A percentile compares a stretch with the other conserved stretches of the same genome.
Conservation (phyloP, 768 basidiomycete species). For the Austroboletus eburneus region DNA sequence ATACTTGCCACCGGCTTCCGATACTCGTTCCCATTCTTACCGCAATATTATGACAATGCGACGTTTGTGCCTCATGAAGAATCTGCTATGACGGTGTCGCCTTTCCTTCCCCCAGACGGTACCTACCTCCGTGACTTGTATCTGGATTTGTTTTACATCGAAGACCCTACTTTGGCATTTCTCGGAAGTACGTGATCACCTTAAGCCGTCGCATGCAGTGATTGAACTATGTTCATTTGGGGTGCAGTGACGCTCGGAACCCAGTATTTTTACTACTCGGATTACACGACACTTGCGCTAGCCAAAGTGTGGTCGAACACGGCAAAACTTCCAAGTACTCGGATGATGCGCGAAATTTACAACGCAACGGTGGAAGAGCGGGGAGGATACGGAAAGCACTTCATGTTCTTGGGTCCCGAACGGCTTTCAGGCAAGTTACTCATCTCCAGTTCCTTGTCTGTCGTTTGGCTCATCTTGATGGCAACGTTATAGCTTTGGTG, state of each 20-base stretch:
- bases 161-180: conserved; percentile 14
- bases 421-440: conserved; percentile 4
- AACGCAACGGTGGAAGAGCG: conserved; percentile 3
- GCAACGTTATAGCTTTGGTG: background rate
- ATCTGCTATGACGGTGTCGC: background rate
- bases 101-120: conserved; percentile 10
- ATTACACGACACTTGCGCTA: conserved; percentile 6
- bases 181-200: conserved; percentile 1
- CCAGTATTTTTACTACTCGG: background rate
- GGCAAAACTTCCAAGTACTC: conserved; percentile 7
- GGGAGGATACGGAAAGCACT: conserved; percentile 12
- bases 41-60: conserved; percentile 14
- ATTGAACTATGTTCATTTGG: too few relatives aligned
- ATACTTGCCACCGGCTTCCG: conserved; percentile 13
- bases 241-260: too few relatives aligned
- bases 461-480: background rate
- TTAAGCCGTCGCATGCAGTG: too few relatives aligned
- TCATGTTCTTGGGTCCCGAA: background rate
- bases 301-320: conserved; percentile 15
- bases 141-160: conserved; percentile 12
- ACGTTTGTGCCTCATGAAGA: too few relatives aligned
- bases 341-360: conserved; percentile 1
- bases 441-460: too few relatives aligned
- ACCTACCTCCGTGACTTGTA: conserved; percentile 11
- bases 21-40: conserved; percentile 14